These are phyloP conservation scores for Cocos nucifera DNA, from an alignment of 176 grass and related monocot genomes.

Conservation along the genomic window DNA sequence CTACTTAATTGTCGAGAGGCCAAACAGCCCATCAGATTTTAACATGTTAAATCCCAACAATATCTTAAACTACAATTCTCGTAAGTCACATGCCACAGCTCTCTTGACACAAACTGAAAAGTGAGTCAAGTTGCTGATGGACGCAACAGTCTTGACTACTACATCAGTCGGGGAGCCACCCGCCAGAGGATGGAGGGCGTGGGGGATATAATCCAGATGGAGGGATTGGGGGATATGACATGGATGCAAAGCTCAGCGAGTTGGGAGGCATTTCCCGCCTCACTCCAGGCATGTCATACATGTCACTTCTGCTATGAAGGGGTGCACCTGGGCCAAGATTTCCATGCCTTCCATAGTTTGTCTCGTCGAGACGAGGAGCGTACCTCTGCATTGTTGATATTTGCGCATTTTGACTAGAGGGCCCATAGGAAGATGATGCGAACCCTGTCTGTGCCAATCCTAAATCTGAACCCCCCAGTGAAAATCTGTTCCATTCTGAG, in stretches of 20 bases:
- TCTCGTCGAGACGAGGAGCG: constrained; percentile 37
- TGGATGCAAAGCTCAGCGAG: constrained; percentile 17
- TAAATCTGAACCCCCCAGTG: constrained; percentile 22
- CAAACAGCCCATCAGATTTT: too few relatives aligned
- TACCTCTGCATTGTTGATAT: constrained; percentile 50
- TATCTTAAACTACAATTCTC: too few relatives aligned
- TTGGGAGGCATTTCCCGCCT: constrained; percentile 24
- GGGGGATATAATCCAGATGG: constrained; percentile 20
- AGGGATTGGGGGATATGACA: constrained; percentile 16
- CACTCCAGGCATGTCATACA: constrained; percentile 18
- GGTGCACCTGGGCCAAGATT: background rate
- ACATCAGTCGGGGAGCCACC: constrained; percentile 25
- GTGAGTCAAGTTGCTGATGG: too few relatives aligned
- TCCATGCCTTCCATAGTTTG: constrained; percentile 23
- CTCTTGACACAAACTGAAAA: too few relatives aligned
- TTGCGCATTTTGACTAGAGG: background rate
- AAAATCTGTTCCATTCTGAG: background rate
- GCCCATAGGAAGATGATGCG: background rate
- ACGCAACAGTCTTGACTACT: too few relatives aligned
- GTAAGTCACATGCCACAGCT: too few relatives aligned
- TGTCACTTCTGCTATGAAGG: background rate
- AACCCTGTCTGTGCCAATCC: constrained; percentile 11
- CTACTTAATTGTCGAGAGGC: too few relatives aligned
- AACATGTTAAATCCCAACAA: too few relatives aligned
- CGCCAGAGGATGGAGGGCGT: constrained; percentile 20